A percentile compares a stretch with the other conserved stretches of the same genome.
phyloP scores from a whole-genome alignment of 371 early-diverging fungal species.

The Smittium mucronatum region DNA sequence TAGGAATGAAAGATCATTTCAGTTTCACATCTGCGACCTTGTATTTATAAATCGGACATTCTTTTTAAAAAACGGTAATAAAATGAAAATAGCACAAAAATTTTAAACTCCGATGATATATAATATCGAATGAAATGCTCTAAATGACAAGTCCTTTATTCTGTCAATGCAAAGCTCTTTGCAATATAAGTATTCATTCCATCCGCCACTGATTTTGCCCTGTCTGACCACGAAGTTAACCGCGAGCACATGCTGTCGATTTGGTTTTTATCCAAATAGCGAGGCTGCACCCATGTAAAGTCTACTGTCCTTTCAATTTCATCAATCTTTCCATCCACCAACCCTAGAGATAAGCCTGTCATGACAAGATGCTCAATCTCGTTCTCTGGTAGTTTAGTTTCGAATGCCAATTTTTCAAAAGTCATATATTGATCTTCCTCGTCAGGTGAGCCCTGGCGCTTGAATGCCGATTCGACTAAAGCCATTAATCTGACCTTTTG shows the following conservation, averaged over 20 bases:
- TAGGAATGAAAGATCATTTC: no score
- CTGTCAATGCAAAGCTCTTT: neutral
- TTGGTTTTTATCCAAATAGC: slow-evolving; percentile 81
- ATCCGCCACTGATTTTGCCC: neutral
- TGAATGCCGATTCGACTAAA: slow-evolving; percentile 85
- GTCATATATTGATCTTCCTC: slow-evolving; percentile 47
- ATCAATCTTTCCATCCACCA: slow-evolving; percentile 90
- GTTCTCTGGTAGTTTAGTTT: slow-evolving; percentile 63
- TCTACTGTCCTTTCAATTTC: slow-evolving; percentile 77
- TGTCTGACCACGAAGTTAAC: neutral
- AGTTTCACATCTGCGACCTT: no score
- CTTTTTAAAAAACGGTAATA: no score
- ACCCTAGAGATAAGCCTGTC: slow-evolving; percentile 84
- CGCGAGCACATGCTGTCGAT: slow-evolving; percentile 37
- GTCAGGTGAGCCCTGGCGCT: slow-evolving; percentile 55
- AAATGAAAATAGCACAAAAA: no score
- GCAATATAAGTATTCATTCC: neutral
- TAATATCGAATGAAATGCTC: no score
- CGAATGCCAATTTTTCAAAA: slow-evolving; percentile 73
- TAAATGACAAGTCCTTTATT: neutral
- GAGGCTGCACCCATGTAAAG: slow-evolving; percentile 93
- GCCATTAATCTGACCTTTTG: slow-evolving; percentile 96
- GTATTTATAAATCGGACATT: no score
- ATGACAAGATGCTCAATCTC: slow-evolving; percentile 93
- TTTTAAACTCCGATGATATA: no score